Evolutionary conservation across 495 filamentous ascomycete species (phyloP).

Genomic region (Entonaema liquescens): DNA sequence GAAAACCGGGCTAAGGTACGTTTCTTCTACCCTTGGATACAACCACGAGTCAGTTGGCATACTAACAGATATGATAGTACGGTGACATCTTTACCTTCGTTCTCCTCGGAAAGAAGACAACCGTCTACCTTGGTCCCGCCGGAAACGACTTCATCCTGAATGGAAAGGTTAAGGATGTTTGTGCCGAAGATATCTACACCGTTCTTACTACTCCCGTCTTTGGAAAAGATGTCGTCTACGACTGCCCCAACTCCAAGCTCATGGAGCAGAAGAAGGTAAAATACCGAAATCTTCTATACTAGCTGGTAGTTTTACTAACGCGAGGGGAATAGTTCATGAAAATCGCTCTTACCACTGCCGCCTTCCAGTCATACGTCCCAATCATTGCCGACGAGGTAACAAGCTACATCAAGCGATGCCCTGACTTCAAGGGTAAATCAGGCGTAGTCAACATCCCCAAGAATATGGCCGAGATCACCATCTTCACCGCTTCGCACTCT

Average conservation of each 20-base stretch:
- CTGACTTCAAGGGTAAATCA: slow-evolving; percentile 71
- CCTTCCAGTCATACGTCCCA: slow-evolving; percentile 79
- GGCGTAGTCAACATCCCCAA: slow-evolving; percentile 71
- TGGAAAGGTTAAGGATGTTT: slow-evolving; percentile 81
- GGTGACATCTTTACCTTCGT: slow-evolving; percentile 85
- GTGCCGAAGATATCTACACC: slow-evolving; percentile 83
- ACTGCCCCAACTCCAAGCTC: slow-evolving; percentile 85
- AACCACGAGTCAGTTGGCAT: slow-evolving; percentile 9
- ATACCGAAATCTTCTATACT: slow-evolving; percentile 24
- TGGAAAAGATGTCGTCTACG: slow-evolving; percentile 85
- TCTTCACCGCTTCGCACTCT: slow-evolving; percentile 82
- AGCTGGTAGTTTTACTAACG: slow-evolving; percentile 5
- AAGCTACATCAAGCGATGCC: slow-evolving; percentile 69
- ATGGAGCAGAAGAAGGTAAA: slow-evolving; percentile 80
- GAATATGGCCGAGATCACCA: slow-evolving; percentile 83
- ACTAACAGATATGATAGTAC: slow-evolving; percentile 60
- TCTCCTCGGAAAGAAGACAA: slow-evolving; percentile 77
- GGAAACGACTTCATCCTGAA: slow-evolving; percentile 91
- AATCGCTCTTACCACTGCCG: slow-evolving; percentile 78
- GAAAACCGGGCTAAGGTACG: slow-evolving; percentile 73
- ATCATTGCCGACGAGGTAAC: slow-evolving; percentile 80
- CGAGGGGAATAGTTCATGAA: slow-evolving; percentile 74
- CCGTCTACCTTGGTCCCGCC: slow-evolving; percentile 76
- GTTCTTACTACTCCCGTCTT: slow-evolving; percentile 87
- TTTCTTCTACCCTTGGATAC: background rate